These are phyloP conservation scores for Gynandropsis gynandra DNA, from an alignment of 345 rosid genomes.

Conservation along the genomic window DNA sequence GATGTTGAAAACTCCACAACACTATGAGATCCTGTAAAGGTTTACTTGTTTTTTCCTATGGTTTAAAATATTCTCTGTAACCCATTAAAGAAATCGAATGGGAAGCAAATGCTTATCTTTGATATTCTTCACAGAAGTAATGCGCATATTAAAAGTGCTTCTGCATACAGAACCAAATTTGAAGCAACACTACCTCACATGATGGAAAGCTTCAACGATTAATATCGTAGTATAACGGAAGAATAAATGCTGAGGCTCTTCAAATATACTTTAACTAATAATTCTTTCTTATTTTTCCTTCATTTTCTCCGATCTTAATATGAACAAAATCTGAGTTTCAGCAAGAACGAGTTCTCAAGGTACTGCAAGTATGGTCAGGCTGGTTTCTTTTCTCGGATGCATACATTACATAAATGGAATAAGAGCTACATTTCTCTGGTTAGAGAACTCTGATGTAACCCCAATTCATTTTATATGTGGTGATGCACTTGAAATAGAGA, in stretches of 20 bases:
- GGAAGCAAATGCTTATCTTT: constrained; percentile 39
- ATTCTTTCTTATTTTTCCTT: constrained; percentile 10
- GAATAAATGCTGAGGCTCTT: constrained; percentile 96
- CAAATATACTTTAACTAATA: constrained; percentile 42
- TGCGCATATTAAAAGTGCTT: constrained; percentile 97
- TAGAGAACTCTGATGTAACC: constrained; percentile 75
- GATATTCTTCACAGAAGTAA: constrained; percentile 90
- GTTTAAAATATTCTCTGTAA: too few relatives aligned
- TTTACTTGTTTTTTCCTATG: too few relatives aligned
- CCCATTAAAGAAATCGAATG: too few relatives aligned
- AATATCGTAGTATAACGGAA: constrained; percentile 93
- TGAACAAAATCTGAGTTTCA: constrained; percentile 18
- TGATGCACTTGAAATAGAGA: constrained; percentile 80
- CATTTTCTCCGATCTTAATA: constrained; percentile 3
- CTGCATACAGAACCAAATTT: constrained; percentile 97
- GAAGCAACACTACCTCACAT: constrained; percentile 87
- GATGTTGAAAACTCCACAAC: too few relatives aligned
- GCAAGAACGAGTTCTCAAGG: constrained; percentile 96
- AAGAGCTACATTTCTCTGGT: constrained; percentile 88
- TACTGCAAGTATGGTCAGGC: constrained; percentile 96
- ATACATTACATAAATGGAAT: constrained; percentile 87
- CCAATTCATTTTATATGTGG: constrained; percentile 81
- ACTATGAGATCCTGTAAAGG: too few relatives aligned
- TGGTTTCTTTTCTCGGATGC: constrained; percentile 99
- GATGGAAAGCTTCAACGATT: constrained; percentile 97